Evolutionary conservation across 495 filamentous ascomycete species (phyloP).

Genomic region (Penicillium longicatenatum): DNA sequence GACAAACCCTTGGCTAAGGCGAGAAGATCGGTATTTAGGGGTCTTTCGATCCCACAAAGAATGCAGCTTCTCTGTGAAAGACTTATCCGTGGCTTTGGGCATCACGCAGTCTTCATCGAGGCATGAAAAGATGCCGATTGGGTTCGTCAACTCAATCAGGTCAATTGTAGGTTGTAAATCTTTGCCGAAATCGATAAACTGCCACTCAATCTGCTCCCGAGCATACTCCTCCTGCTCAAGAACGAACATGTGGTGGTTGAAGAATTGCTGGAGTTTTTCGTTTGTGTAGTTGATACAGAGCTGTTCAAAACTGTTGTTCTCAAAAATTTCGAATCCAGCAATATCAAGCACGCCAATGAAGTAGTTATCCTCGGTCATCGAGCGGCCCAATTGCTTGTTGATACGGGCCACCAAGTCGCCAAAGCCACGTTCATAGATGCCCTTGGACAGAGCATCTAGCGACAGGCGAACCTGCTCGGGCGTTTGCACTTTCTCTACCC

Average conservation of each 20-base stretch:
- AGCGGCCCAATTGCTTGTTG: slow-evolving; percentile 86
- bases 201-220: slow-evolving; percentile 97
- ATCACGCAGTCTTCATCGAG: slow-evolving; percentile 98
- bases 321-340: slow-evolving; percentile 98
- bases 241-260: slow-evolving; percentile 99
- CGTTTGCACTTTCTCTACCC: slow-evolving; percentile 97
- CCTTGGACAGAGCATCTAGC: slow-evolving; percentile 91
- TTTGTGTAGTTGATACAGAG: slow-evolving; percentile 99
- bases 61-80: slow-evolving; percentile 96
- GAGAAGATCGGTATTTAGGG: slow-evolving; percentile 85
- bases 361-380: slow-evolving; percentile 80
- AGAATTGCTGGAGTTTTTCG: slow-evolving; percentile 98
- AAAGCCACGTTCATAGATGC: slow-evolving; percentile 95
- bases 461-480: slow-evolving; percentile 91
- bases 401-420: slow-evolving; percentile 90
- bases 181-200: slow-evolving; percentile 98
- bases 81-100: slow-evolving; percentile 97
- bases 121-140: slow-evolving; percentile 98
- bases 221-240: slow-evolving; percentile 99
- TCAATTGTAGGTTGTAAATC: slow-evolving; percentile 98
- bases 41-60: slow-evolving; percentile 96
- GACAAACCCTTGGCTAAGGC: slow-evolving; percentile 89
- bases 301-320: slow-evolving; percentile 98
- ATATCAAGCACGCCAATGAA: slow-evolving; percentile 99
- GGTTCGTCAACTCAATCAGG: slow-evolving; percentile 92